These are phyloP conservation scores for Echeveria elegans DNA, from an alignment of 164 flowering plant genomes.

Conservation along the genomic window DNA sequence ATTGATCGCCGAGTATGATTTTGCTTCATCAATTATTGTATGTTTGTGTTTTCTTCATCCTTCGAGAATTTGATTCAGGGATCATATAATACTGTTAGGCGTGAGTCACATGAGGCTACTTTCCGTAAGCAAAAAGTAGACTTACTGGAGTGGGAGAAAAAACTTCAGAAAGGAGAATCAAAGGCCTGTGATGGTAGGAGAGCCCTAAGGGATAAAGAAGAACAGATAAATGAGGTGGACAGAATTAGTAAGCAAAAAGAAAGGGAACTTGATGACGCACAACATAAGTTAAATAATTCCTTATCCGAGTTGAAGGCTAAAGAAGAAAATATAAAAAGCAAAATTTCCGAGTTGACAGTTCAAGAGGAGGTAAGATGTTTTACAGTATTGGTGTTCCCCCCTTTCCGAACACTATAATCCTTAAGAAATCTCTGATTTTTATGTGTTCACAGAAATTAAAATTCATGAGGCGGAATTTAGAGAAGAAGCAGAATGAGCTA, in stretches of 20 bases:
- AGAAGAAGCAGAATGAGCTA: constrained; percentile 47
- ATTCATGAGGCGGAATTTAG: constrained; percentile 26
- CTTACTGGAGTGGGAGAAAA: constrained; percentile 67
- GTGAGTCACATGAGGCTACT: constrained; percentile 51
- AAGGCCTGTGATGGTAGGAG: constrained; percentile 47
- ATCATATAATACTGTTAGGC: constrained; percentile 31
- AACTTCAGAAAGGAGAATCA: constrained; percentile 61
- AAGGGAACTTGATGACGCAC: constrained; percentile 43
- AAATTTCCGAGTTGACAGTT: constrained; percentile 27
- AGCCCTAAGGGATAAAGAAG: constrained; percentile 54
- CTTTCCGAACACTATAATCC: neutral
- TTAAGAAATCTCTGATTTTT: constrained; percentile 5
- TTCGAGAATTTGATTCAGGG: neutral
- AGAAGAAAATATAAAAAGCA: constrained; percentile 45
- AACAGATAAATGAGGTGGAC: constrained; percentile 53
- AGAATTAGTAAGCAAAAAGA: constrained; percentile 39
- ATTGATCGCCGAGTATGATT: constrained; percentile 55
- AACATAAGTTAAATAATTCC: constrained; percentile 32
- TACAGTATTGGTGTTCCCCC: neutral
- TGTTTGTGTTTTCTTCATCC: too few species aligned
- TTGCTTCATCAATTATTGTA: too few species aligned
- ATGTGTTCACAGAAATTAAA: constrained; percentile 51
- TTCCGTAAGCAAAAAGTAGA: constrained; percentile 59
- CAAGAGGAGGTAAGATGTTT: constrained; percentile 50
- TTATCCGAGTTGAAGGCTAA: constrained; percentile 30